These are phyloP conservation scores for Aspergillus transmontanensis DNA, from an alignment of 2,329 filamentous ascomycete genomes.

Conservation along the genomic window DNA sequence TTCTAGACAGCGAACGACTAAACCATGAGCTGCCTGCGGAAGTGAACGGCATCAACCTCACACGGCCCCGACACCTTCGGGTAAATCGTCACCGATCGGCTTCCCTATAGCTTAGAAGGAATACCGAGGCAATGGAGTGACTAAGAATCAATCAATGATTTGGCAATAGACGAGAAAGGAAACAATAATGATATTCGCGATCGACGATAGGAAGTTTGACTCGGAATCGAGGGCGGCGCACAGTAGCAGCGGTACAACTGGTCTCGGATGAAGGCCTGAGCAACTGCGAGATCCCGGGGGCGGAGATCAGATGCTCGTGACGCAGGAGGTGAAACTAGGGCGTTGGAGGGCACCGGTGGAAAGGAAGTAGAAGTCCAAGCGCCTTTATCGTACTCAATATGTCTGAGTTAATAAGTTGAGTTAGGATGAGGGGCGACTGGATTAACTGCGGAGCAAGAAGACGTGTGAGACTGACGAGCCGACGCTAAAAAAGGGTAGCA, in stretches of 20 bases:
- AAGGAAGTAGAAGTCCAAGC: constrained; percentile 10
- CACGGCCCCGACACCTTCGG: constrained; percentile 19
- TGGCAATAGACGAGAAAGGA: neutral
- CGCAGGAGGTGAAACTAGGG: constrained; percentile 21
- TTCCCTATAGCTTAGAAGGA: neutral
- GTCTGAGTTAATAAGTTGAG: constrained; percentile 8
- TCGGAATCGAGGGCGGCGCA: constrained; percentile 23
- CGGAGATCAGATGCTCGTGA: constrained; percentile 23
- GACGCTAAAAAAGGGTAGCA: constrained; percentile 28
- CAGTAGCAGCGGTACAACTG: constrained; percentile 14
- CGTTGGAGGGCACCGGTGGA: constrained; percentile 12
- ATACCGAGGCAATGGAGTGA: constrained; percentile 9
- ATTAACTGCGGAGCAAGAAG: constrained; percentile 28
- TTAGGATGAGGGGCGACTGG: constrained; percentile 27
- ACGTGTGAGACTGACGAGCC: constrained; percentile 27
- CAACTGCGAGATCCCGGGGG: constrained; percentile 24
- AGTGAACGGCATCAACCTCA: constrained; percentile 30
- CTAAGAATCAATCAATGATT: constrained; percentile 8
- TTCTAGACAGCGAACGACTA: constrained; percentile 25
- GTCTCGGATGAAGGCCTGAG: constrained; percentile 22
- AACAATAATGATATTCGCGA: neutral
- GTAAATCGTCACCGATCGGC: constrained; percentile 5
- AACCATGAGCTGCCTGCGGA: constrained; percentile 28
- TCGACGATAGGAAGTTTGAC: constrained; percentile 13
- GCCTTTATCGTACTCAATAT: constrained; percentile 1